Base-by-base conservation (phyloP, 2,329 filamentous ascomycete genomes). In the Diplodia scrobiculata region DNA sequence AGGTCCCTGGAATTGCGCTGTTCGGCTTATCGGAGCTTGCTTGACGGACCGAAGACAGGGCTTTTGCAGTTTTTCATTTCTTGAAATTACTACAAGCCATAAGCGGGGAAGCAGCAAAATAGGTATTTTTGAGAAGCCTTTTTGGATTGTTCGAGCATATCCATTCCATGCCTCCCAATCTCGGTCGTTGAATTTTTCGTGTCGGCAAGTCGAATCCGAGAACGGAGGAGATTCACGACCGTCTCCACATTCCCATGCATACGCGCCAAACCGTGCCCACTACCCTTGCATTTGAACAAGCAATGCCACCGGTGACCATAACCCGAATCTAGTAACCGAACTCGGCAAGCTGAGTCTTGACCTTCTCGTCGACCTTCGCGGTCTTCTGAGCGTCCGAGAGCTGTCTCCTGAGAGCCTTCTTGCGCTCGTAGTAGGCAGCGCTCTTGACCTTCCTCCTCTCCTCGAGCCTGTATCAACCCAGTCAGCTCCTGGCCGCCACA, bases 371-470 rank as follows among this genome's bases (percentile, higher is more conserved):
- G 82, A 94, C 88, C 80, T 87, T 89, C 75, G 92, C 91, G 82
- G 85, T 91, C 90, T 94, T 94, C 89, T 96, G 90, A 76, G 94
- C 93, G 80, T 97, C 91, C 75, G 89, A 86, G 76, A 97, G 84
- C 86, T 96, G 91, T 87, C 90, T 91, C 81, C 90, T 87, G 76
- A 91, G 91, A 75, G 92, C 88, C 92, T 96, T 97, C 95, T 98
- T 99, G 88, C 93, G 92, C 88, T 96, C 93, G 89, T 98, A 98
- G 91, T 97, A 99, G 81, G 95, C 95, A 76, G 91, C 88, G 79
- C 92, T 90, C 92, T 98, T 99, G 83, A 96, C 94, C 88, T 99
- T 99, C 87, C 95, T 91, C 84, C 94, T 89, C 89, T 99, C 95
- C 88, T 99, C 95, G 79, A 99, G 89, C 84, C 95, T 98, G 78